Evolutionary conservation across 2,329 filamentous ascomycete species (phyloP), one percentile per base, ranked within the genome.

Genomic region (Chaetomium sp.): DNA sequence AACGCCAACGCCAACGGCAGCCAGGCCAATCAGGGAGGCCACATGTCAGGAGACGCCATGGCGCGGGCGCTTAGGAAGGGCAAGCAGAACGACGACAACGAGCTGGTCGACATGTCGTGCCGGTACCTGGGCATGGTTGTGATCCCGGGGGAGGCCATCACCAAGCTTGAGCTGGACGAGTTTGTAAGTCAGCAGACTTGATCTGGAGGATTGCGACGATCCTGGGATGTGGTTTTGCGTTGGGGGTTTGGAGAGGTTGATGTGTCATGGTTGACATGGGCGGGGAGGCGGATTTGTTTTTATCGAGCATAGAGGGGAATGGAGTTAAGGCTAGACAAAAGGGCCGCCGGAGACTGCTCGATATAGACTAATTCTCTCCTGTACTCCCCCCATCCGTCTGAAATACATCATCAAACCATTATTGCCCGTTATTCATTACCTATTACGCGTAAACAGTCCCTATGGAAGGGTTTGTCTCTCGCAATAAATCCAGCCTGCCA

Each of bases 121-220:
- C 87, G 95, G 61, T 96, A 92, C 74, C 85, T 99, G 25, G 95
- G 95, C 0, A 79, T 98, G 29, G 88, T 99, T 2, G 93, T 97
- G 27, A 87, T 99, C 4, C 95, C 95, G 0, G 93, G 94, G 0
- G 82, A 90, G 70, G 87, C 96, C 75, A 91, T 99, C 70, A 87
- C 84, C 65, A 94, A 90, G 80, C 92, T 99, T 72, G 93, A 97
- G 76, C 82, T 95, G 55, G 93, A 98, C 74, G 89, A 94, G 69
- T 89, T 88, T 74, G 77, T 78, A 1, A 88, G 86, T 67, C 85
- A 87, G 72, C n/a, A n/a, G n/a, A n/a, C n/a, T n/a, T n/a, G n/a
- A n/a, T n/a, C n/a, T n/a, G n/a, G n/a, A n/a, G n/a, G n/a, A n/a
- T n/a, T n/a, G n/a, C n/a, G n/a, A n/a, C n/a, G n/a, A n/a, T n/a